Evolutionary conservation across 2,329 filamentous ascomycete species (phyloP).

Genomic region (Rugonectria rugulosa): DNA sequence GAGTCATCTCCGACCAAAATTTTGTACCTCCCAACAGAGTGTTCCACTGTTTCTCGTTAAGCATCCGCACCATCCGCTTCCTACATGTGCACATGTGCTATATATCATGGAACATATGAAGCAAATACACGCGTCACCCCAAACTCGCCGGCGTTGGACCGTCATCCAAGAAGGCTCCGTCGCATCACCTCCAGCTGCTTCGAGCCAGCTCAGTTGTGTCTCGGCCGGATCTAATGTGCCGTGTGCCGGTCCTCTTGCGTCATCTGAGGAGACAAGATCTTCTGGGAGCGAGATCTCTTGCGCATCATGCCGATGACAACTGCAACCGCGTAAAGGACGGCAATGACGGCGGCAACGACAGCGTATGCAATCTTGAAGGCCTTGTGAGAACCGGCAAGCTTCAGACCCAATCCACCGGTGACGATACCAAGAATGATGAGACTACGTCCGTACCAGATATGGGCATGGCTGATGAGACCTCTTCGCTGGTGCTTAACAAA

Average conservation of each 20-base stretch:
- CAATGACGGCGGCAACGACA: conserved; percentile 60
- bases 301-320: conserved; percentile 25
- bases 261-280: conserved; percentile 36
- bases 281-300: conserved; percentile 23
- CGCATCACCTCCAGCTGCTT: neutral
- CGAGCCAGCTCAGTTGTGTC: conserved; percentile 1
- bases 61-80: too few species aligned
- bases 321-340: conserved; percentile 52
- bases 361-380: conserved; percentile 61
- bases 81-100: too few species aligned
- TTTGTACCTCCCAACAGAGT: neutral
- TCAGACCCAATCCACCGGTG: conserved; percentile 69
- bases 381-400: conserved; percentile 52
- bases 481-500: conserved; percentile 58
- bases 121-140: too few species aligned
- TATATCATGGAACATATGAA: too few species aligned
- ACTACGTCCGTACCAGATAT: conserved; percentile 69
- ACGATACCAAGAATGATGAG: conserved; percentile 66
- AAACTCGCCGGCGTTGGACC: neutral
- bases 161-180: neutral
- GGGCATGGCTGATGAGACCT: conserved; percentile 60
- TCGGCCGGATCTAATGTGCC: neutral
- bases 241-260: conserved; percentile 29
- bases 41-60: neutral
- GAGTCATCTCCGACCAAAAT: conserved; percentile 4